These are phyloP conservation scores for Colletotrichum navitas DNA, from an alignment of 2,329 filamentous ascomycete species.

Conservation along the genomic window DNA sequence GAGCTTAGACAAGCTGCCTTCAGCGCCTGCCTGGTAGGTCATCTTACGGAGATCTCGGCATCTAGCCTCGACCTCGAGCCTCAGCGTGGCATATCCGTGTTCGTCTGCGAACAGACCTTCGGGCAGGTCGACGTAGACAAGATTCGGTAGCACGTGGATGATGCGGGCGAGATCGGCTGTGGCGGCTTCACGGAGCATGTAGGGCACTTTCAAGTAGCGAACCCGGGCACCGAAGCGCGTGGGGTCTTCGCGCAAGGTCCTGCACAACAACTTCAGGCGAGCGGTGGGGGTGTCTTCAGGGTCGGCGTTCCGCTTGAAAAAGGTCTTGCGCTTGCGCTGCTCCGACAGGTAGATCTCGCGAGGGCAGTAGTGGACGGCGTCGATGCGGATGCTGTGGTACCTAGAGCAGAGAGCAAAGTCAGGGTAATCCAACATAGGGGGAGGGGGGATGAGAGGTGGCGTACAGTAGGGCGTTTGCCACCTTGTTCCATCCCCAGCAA, in stretches of 20 bases:
- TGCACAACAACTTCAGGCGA: slow-evolving; percentile 82
- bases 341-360: slow-evolving; percentile 86
- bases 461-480: slow-evolving; percentile 70
- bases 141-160: slow-evolving; percentile 85
- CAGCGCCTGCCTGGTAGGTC: slow-evolving; percentile 83
- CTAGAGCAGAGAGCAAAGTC: slow-evolving; percentile 58
- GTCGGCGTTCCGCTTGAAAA: slow-evolving; percentile 81
- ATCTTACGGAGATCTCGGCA: slow-evolving; percentile 91
- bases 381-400: slow-evolving; percentile 91
- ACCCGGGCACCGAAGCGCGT: slow-evolving; percentile 77
- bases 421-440: slow-evolving; percentile 25
- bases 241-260: slow-evolving; percentile 83
- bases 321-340: slow-evolving; percentile 79
- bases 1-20: slow-evolving; percentile 80
- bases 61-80: slow-evolving; percentile 85
- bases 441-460: slow-evolving; percentile 50
- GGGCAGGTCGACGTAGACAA: slow-evolving; percentile 91
- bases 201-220: slow-evolving; percentile 87
- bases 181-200: slow-evolving; percentile 92
- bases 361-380: slow-evolving; percentile 93
- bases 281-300: slow-evolving; percentile 83
- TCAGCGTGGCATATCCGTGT: slow-evolving; percentile 77
- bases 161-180: slow-evolving; percentile 88
- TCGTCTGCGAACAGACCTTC: slow-evolving; percentile 90
- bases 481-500: slow-evolving; percentile 77